Conservation (phyloP, 441 rosid genomes). For the Erodium chrysanthum region DNA sequence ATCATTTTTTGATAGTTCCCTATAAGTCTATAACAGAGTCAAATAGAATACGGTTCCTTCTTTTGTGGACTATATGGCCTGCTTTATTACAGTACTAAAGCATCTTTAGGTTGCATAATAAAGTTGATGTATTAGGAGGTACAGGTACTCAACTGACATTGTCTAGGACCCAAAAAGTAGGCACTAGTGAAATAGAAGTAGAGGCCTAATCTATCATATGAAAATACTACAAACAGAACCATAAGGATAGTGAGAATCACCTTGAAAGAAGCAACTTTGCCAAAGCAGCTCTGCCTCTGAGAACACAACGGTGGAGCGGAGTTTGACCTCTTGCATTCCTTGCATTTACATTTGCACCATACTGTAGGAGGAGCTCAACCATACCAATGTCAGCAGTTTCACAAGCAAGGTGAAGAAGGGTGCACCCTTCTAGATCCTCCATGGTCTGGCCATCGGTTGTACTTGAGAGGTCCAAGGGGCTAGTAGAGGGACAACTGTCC, state of each 20-base stretch:
- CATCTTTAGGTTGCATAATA: neutral
- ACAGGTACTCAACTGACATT: neutral
- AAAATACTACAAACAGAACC: neutral
- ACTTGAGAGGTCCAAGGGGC: slow-evolving; percentile 28
- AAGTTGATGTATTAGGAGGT: neutral
- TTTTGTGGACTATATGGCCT: neutral
- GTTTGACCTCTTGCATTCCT: slow-evolving; percentile 56
- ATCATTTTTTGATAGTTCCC: too few species aligned
- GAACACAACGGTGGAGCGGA: slow-evolving; percentile 63
- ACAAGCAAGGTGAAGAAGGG: slow-evolving; percentile 91
- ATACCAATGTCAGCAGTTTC: slow-evolving; percentile 70
- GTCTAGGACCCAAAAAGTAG: neutral
- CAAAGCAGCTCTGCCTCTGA: slow-evolving; percentile 52
- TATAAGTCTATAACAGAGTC: too few species aligned
- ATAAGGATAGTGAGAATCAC: slow-evolving; percentile 29
- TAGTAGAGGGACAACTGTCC: slow-evolving; percentile 30
- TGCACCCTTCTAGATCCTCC: slow-evolving; percentile 53
- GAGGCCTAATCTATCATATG: neutral
- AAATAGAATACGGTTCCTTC: too few species aligned
- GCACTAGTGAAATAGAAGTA: neutral
- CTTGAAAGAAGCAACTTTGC: slow-evolving; percentile 74
- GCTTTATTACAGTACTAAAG: neutral
- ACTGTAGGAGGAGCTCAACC: slow-evolving; percentile 82
- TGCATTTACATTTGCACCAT: slow-evolving; percentile 72
- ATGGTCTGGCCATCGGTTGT: slow-evolving; percentile 30